Percentiles rank a stretch among this genome's conserved stretches.
These are phyloP conservation scores for Fusarium succisae DNA, from an alignment of 2,329 filamentous ascomycete genomes.

Conservation along the genomic window DNA sequence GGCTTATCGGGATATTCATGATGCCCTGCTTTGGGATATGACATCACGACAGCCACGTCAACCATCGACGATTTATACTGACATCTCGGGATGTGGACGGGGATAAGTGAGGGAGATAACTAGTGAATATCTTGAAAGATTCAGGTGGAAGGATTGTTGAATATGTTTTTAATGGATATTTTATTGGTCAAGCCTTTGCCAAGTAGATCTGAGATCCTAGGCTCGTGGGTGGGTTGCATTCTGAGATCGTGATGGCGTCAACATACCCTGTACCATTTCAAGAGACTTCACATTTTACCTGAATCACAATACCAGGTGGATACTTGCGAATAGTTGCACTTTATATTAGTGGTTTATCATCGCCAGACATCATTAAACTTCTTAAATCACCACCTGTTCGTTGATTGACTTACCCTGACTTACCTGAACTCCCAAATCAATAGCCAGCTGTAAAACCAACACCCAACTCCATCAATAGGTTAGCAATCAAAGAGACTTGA, in stretches of 20 bases:
- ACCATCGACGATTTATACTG: background rate
- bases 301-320: too few species aligned
- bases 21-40: constrained; percentile 17
- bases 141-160: background rate
- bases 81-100: background rate
- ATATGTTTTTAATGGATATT: background rate
- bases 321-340: background rate
- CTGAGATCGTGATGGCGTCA: background rate
- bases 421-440: background rate
- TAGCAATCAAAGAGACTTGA: background rate
- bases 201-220: background rate
- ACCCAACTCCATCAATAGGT: accelerated
- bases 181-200: background rate
- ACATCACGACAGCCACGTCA: constrained; percentile 1
- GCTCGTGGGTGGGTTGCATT: background rate
- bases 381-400: accelerated
- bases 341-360: too few species aligned
- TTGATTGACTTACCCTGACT: background rate
- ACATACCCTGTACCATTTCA: background rate
- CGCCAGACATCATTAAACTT: accelerated
- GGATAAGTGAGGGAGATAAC: background rate
- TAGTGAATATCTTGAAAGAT: too few species aligned
- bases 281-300: background rate
- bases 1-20: constrained; percentile 6
- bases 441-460: background rate